These are phyloP conservation scores for Hypericum androsaemum DNA, from an alignment of 345 rosid genomes.

Conservation along the genomic window DNA sequence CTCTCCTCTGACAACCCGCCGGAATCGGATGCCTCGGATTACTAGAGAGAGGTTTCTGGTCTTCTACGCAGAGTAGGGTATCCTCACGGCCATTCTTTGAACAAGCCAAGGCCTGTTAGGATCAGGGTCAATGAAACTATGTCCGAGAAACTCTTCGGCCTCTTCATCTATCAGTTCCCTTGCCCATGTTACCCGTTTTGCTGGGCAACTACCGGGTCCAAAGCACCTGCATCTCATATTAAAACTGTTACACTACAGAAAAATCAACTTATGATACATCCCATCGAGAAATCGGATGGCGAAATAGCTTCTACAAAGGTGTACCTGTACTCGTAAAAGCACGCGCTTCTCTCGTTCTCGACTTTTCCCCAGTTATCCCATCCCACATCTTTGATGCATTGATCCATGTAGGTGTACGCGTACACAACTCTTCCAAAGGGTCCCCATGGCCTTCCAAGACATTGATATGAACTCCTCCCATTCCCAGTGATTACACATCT, in stretches of 20 bases:
- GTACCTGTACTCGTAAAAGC: slow-evolving; percentile 92
- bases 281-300: background rate
- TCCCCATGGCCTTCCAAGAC: slow-evolving; percentile 96
- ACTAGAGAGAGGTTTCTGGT: too few relatives aligned
- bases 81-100: slow-evolving; percentile 55
- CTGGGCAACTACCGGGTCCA: slow-evolving; percentile 75
- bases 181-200: slow-evolving; percentile 65
- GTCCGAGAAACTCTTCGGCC: slow-evolving; percentile 66
- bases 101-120: slow-evolving; percentile 77
- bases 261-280: background rate
- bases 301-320: background rate
- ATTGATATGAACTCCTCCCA: slow-evolving; percentile 45
- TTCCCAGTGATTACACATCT: slow-evolving; percentile 90
- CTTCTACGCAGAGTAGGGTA: slow-evolving; percentile 58
- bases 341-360: slow-evolving; percentile 92
- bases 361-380: slow-evolving; percentile 90
- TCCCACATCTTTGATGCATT: slow-evolving; percentile 52
- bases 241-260: background rate
- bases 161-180: slow-evolving; percentile 88
- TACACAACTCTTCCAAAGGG: slow-evolving; percentile 88
- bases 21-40: too few relatives aligned
- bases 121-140: slow-evolving; percentile 70
- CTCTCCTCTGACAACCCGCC: too few relatives aligned
- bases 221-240: slow-evolving; percentile 47
- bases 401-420: slow-evolving; percentile 77